phyloP scores from a whole-genome alignment of 140 eudicot genomes.

The Bidens hawaiensis region DNA sequence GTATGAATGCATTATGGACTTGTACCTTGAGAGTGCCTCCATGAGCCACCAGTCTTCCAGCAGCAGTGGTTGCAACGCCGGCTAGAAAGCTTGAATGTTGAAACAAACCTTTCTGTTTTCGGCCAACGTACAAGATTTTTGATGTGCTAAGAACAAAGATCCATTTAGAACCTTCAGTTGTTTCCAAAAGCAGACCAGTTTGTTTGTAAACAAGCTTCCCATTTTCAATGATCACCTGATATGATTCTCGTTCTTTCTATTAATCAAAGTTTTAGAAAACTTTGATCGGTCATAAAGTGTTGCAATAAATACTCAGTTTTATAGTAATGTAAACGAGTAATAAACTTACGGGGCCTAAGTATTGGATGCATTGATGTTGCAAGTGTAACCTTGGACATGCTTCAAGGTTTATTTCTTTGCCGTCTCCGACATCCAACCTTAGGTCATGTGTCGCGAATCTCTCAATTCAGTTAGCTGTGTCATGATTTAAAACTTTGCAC shows the following conservation, averaged over 20 bases:
- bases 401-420: conserved; percentile 75
- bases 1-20: neutral
- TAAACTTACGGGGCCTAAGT: conserved; percentile 71
- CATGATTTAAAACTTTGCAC: neutral
- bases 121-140: conserved; percentile 70
- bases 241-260: conserved; percentile 79
- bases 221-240: conserved; percentile 66
- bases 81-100: too few relatives aligned
- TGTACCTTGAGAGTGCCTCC: conserved; percentile 85
- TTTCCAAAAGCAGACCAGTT: conserved; percentile 50
- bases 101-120: conserved; percentile 72
- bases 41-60: too few relatives aligned
- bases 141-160: conserved; percentile 82
- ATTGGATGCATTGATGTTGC: conserved; percentile 76
- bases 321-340: neutral
- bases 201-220: conserved; percentile 79
- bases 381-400: conserved; percentile 60
- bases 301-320: neutral
- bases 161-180: conserved; percentile 64
- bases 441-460: neutral
- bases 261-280: neutral
- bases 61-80: too few relatives aligned
- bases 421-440: conserved; percentile 99
- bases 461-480: neutral
- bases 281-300: too few relatives aligned